phyloP scores from a whole-genome alignment of 1,284 basidiomycete genomes.

The Coriolopsis trogii region DNA sequence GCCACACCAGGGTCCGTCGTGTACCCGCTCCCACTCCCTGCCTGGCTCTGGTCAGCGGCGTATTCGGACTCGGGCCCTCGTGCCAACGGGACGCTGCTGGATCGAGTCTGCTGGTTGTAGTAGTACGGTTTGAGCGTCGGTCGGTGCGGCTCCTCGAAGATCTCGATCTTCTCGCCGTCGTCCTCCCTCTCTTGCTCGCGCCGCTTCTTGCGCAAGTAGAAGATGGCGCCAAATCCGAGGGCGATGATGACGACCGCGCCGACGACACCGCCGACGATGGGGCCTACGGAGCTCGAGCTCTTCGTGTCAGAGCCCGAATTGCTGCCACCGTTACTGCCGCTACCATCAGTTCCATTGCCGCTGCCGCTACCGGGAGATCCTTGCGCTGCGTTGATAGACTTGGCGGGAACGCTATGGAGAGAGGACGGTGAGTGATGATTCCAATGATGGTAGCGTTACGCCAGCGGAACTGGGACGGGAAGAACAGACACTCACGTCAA shows the following conservation, averaged over 20 bases:
- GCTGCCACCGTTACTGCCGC: too few species aligned
- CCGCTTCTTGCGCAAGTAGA: conserved; percentile 6
- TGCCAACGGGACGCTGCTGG: neutral
- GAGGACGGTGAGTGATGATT: conserved; percentile 45
- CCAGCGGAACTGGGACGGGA: neutral
- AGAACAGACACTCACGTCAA: conserved; percentile 23
- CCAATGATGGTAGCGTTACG: conserved; percentile 65
- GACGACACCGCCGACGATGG: conserved; percentile 24
- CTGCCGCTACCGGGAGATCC: too few species aligned
- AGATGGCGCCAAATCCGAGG: conserved; percentile 4
- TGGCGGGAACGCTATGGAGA: conserved; percentile 17
- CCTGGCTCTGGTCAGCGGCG: neutral
- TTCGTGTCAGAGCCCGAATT: neutral
- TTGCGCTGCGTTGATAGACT: too few species aligned
- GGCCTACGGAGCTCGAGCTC: conserved; percentile 1
- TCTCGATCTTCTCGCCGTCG: conserved; percentile 4
- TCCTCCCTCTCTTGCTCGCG: neutral
- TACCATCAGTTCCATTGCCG: too few species aligned
- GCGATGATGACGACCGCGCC: conserved; percentile 19
- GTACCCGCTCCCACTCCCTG: neutral
- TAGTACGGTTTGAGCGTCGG: conserved; percentile 13
- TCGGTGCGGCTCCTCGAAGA: conserved; percentile 8
- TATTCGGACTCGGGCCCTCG: neutral
- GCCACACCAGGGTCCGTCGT: conserved; percentile 3
- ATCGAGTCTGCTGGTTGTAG: neutral